Conservation (phyloP, 2,329 filamentous ascomycete genomes). For the Fusarium subtropicale region DNA sequence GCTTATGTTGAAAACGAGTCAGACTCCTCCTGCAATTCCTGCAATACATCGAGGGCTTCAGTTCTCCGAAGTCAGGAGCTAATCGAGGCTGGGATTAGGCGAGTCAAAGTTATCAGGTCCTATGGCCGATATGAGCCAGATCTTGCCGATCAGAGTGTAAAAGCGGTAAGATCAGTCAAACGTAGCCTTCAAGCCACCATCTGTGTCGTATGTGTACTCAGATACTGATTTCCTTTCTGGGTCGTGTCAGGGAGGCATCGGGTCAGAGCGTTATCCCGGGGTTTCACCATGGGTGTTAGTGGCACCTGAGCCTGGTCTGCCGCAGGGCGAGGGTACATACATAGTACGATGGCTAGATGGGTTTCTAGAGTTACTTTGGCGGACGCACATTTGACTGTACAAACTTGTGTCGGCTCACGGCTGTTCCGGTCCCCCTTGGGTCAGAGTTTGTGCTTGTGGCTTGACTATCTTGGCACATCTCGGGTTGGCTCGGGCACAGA, state of each 20-base stretch:
- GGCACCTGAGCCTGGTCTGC: slow-evolving; percentile 23
- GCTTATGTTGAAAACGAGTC: not conserved
- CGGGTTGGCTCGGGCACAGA: slow-evolving; percentile 2
- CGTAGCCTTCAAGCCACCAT: not conserved
- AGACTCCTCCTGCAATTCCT: not conserved
- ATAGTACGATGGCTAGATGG: not conserved
- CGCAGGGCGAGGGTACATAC: not conserved
- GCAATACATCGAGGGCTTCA: not conserved
- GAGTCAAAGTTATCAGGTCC: not conserved
- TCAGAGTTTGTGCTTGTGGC: not conserved
- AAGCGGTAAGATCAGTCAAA: not conserved
- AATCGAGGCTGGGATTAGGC: slow-evolving; percentile 5
- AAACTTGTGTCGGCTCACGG: slow-evolving; percentile 5
- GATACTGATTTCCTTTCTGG: not conserved
- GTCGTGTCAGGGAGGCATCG: not conserved
- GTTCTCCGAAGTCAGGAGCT: not conserved
- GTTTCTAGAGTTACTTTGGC: slow-evolving; percentile 9
- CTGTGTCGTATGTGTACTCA: not conserved
- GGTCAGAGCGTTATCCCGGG: slow-evolving; percentile 43
- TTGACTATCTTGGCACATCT: not conserved
- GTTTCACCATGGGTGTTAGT: slow-evolving; percentile 45
- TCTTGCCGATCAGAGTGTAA: not conserved
- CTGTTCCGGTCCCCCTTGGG: slow-evolving; percentile 20
- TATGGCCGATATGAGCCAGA: slow-evolving; percentile 2
- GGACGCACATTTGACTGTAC: slow-evolving; percentile 1